Conservation (phyloP, 2,329 filamentous ascomycete species). For the Plectosphaerella cucumerina region DNA sequence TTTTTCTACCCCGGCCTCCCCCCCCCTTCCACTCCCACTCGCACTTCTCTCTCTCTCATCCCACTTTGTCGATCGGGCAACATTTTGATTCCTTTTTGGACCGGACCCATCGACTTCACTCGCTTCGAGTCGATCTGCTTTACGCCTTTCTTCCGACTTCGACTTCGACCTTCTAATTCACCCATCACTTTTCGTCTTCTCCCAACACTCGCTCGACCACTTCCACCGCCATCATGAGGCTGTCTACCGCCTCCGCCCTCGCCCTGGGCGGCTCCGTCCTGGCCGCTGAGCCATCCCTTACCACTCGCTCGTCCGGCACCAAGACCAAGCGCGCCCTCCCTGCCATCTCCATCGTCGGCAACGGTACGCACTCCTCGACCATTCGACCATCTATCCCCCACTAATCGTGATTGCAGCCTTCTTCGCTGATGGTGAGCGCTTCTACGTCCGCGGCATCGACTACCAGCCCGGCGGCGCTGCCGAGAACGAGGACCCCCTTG, state of each 20-base stretch:
- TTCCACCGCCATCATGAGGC: slow-evolving; percentile 41
- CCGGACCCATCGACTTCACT: too few relatives aligned
- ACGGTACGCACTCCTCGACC: slow-evolving; percentile 35
- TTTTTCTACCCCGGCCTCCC: too few relatives aligned
- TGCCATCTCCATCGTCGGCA: slow-evolving; percentile 49
- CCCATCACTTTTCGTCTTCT: too few relatives aligned
- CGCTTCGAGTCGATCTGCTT: too few relatives aligned
- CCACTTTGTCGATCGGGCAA: too few relatives aligned
- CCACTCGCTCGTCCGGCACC: slow-evolving; percentile 31
- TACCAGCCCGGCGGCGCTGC: slow-evolving; percentile 60
- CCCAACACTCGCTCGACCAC: slow-evolving; percentile 11
- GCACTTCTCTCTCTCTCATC: too few relatives aligned
- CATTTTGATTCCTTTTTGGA: too few relatives aligned
- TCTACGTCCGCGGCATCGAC: slow-evolving; percentile 58
- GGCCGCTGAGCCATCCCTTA: slow-evolving; percentile 29
- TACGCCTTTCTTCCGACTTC: too few relatives aligned
- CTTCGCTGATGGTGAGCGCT: slow-evolving; percentile 47
- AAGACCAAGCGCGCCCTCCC: slow-evolving; percentile 45
- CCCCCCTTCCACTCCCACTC: too few relatives aligned
- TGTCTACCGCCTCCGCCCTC: slow-evolving; percentile 35
- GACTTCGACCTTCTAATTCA: too few relatives aligned
- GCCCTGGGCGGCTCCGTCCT: slow-evolving; percentile 36
- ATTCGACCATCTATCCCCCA: not conserved
- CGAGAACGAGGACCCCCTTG: slow-evolving; percentile 65
- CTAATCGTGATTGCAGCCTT: slow-evolving; percentile 42